Base-by-base conservation (phyloP, 2,329 filamentous ascomycete species). In the Curvularia eragrostidis region DNA sequence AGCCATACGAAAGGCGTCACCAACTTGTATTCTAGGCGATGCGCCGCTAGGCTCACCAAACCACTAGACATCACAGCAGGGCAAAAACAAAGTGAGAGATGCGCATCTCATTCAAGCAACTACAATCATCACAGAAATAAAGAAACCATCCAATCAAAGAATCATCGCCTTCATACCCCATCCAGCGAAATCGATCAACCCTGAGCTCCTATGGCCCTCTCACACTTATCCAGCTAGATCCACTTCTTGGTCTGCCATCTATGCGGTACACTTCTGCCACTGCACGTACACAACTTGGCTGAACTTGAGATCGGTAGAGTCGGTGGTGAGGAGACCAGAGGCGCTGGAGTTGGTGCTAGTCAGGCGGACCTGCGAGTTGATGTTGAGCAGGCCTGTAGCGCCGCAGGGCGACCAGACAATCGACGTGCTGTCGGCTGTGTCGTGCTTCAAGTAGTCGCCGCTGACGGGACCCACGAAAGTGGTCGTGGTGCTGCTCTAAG, bases 341-440 rank as follows among this genome's bases (percentile, higher is more conserved):
- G 74, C 74, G 5, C 65, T 66, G 26, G 65, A 26, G 61, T 70
- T 68, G 28, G 65, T 65, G 56, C 65, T 66, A 7, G 71, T 74
- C 58, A 82, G 69, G 61, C 79, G 79, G 63, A 77, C 76, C 66
- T 83, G 80, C 28, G 81, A 83, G 76, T 84, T 84, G 77, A 84
- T 82, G 75, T 84, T 84, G 65, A 84, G 77, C 61, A 82, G 73
- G 56, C 80, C 81, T 38, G 79, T 76, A 21, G 73, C 69, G 51
- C 82, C 82, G 73, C 82, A 84, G 15, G 81, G 81, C 48, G 82
- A 83, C 82, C 82, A 84, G 58, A 84, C 80, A 39, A 77, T 75
- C 34, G 79, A 80, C 41, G 78, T 77, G 65, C 77, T 75, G 50
- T 79, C 76, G 56, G 82, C 77, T 49, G 73, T 61, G 60, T 78